Base-by-base conservation (phyloP, 345 rosid genomes). In the Kernera saxatilis region DNA sequence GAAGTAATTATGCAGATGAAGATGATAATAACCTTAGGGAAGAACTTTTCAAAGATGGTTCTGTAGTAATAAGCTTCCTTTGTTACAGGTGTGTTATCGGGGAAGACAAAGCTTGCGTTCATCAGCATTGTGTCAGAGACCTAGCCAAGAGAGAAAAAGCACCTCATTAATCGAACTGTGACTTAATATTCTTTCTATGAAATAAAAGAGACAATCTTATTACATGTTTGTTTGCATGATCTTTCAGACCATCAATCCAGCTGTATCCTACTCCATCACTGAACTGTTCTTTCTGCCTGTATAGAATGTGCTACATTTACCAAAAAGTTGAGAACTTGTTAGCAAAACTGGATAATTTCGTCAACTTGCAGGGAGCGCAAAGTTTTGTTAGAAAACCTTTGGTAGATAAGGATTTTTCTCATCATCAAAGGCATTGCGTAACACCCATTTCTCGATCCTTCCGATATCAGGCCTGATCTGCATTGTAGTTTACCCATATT, bases 221-320 rank as follows among this genome's bases (percentile, higher is more conserved):
- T 72, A 73, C 96, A 43, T 86, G 91, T 59, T 74, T 70, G 79
- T 78, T 79, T 49, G 96, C 89, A 60, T 90, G 96, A 63, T 87
- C 96, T 77, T 84, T 87, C 63, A 90, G 51, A 62, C 96, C 88
- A 75, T 90, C 96, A 80, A 90, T 90, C 96, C 96, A 89, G 32
- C 91, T 84, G 69, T 89, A 87, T 13, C 96, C 96, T 58, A 89
- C 93, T 75, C 96, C 96, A 73, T 90, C 93, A 73, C 96, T 87
- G 84, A 87, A 90, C 68, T 90, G 96, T 78, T 90, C 96, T 73
- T 90, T 87, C 81, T 90, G 96, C 78, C 96, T 77, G 78, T 86
- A 87, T 25, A 90, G 46, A 72, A 90, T 90, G 84, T 84, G 89
- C 91, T 84, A 65, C 67, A 70, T 66, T 57, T 63, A 61, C 25